Evolutionary conservation across 164 flowering plant genomes (phyloP).

Genomic region (Amborella trichopoda): DNA sequence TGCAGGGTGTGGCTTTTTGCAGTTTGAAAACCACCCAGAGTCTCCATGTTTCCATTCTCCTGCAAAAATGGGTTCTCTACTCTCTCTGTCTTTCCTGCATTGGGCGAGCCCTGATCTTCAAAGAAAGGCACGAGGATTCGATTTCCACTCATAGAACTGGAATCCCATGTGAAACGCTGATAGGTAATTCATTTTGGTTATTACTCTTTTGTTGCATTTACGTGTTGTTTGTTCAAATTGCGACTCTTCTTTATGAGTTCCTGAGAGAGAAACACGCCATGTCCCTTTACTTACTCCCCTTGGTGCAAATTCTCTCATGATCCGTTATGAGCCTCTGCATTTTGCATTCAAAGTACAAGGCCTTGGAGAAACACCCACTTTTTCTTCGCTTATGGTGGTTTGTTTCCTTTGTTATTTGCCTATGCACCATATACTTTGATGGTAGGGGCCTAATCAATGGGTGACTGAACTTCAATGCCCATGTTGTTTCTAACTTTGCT

Average conservation of each 20-base stretch:
- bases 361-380: slow-evolving; percentile 51
- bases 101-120: slow-evolving; percentile 34
- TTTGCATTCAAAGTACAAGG: slow-evolving; percentile 68
- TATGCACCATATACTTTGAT: slow-evolving; percentile 60
- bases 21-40: too few species aligned
- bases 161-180: slow-evolving; percentile 16
- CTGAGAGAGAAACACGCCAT: slow-evolving; percentile 38
- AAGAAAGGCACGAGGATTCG: slow-evolving; percentile 34
- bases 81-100: slow-evolving; percentile 36
- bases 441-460: slow-evolving; percentile 40
- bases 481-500: slow-evolving; percentile 63
- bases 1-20: too few species aligned
- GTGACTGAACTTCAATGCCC: slow-evolving; percentile 37
- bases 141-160: slow-evolving; percentile 18
- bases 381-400: slow-evolving; percentile 85
- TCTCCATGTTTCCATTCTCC: too few species aligned
- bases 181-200: slow-evolving; percentile 46
- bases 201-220: slow-evolving; percentile 59
- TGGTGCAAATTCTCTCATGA: slow-evolving; percentile 67
- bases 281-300: slow-evolving; percentile 39
- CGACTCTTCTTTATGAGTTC: slow-evolving; percentile 59
- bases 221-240: slow-evolving; percentile 55
- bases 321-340: slow-evolving; percentile 56
- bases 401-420: slow-evolving; percentile 50
- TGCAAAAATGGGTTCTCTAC: too few species aligned